Conservation (phyloP, 192 early-diverging fungal species). For the Entomortierella lignicola region DNA sequence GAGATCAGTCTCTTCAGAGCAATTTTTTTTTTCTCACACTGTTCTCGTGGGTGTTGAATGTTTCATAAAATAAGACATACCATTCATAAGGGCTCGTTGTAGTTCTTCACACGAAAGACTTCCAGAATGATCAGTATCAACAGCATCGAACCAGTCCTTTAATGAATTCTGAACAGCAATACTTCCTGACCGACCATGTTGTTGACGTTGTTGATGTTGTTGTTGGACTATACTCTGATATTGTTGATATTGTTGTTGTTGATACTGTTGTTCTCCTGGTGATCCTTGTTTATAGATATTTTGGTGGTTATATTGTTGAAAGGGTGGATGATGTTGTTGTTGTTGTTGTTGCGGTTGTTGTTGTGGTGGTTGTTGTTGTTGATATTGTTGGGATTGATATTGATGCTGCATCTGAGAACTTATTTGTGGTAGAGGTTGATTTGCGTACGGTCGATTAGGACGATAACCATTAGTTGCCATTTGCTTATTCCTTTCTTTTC, state of each 20-base stretch:
- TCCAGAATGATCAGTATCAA: conserved; percentile 66
- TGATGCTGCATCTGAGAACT: conserved; percentile 22
- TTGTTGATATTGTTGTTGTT: conserved; percentile 46
- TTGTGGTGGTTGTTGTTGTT: conserved; percentile 26
- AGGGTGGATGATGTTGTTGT: conserved; percentile 9
- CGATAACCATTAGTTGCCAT: neutral
- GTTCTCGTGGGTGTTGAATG: neutral
- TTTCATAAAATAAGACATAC: conserved; percentile 7
- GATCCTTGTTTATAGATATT: conserved; percentile 27
- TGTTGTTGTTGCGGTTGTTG: conserved; percentile 14
- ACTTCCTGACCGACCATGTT: neutral
- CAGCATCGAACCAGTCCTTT: conserved; percentile 56
- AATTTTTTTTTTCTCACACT: conserved; percentile 1
- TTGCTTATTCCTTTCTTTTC: too few species aligned
- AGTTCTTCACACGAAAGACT: conserved; percentile 68
- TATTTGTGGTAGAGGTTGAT: conserved; percentile 27
- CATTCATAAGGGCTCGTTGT: conserved; percentile 69
- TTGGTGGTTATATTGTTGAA: conserved; percentile 40
- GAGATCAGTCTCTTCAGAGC: neutral
- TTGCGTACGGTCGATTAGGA: conserved; percentile 14
- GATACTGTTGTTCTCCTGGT: conserved; percentile 26
- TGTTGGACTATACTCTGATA: conserved; percentile 32
- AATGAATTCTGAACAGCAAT: conserved; percentile 28
- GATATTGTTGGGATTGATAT: conserved; percentile 21
- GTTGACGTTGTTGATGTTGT: conserved; percentile 33